phyloP scores from a whole-genome alignment of 768 basidiomycete genomes.

The Suillus subaureus region DNA sequence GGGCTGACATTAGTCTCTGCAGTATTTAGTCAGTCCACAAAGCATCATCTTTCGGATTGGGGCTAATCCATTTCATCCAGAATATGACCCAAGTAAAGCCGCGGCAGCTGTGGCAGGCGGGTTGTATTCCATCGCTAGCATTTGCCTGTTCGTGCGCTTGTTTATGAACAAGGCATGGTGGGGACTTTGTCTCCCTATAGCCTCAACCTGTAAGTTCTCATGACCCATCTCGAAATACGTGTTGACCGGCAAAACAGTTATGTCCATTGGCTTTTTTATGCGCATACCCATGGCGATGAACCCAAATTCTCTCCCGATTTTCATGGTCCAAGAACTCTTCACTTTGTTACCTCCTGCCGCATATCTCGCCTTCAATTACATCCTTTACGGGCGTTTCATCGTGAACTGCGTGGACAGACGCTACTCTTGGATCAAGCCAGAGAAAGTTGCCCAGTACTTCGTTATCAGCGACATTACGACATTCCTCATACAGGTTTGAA shows the following conservation, averaged over 20 bases:
- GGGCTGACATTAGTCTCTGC: neutral
- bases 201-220: conserved; percentile 20
- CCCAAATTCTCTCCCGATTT: conserved; percentile 22
- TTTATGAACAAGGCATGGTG: conserved; percentile 28
- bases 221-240: too few relatives aligned
- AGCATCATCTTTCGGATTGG: too few relatives aligned
- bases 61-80: conserved; percentile 10
- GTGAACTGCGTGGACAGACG: conserved; percentile 18
- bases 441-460: conserved; percentile 26
- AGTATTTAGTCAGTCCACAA: neutral
- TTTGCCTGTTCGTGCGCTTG: conserved; percentile 22
- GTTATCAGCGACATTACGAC: conserved; percentile 30
- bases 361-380: conserved; percentile 37
- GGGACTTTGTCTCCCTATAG: conserved; percentile 35
- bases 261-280: conserved; percentile 22
- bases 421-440: conserved; percentile 28
- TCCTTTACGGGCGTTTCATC: conserved; percentile 33
- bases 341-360: conserved; percentile 29
- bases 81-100: conserved; percentile 26
- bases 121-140: conserved; percentile 20
- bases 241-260: conserved; percentile 14
- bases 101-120: conserved; percentile 25
- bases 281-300: conserved; percentile 22
- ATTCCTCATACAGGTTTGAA: conserved; percentile 29
- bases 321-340: conserved; percentile 23